Conservation (phyloP, 2,329 filamentous ascomycete species). For the Curvularia spicifera region DNA sequence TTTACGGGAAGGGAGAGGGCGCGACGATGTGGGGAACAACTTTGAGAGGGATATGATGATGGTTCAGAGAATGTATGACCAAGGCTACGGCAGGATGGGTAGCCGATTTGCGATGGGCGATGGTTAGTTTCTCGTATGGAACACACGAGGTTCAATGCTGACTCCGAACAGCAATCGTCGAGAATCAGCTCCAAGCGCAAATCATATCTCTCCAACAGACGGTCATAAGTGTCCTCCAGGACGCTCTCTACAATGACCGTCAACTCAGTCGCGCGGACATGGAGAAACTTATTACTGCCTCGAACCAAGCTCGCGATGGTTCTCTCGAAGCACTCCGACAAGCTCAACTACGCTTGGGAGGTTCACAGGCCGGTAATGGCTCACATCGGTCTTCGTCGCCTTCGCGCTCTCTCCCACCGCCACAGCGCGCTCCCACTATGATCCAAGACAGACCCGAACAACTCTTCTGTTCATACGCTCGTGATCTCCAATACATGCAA, state of each 20-base stretch:
- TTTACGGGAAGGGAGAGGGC: slow-evolving; percentile 23
- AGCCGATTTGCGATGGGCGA: slow-evolving; percentile 50
- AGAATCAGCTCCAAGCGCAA: slow-evolving; percentile 53
- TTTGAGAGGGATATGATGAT: slow-evolving; percentile 43
- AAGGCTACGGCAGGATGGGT: slow-evolving; percentile 47
- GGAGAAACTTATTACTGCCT: slow-evolving; percentile 50
- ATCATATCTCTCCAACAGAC: slow-evolving; percentile 54
- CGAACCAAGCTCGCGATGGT: slow-evolving; percentile 51
- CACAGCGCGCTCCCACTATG: slow-evolving; percentile 35
- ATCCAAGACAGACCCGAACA: slow-evolving; percentile 27
- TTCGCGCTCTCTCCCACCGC: slow-evolving; percentile 29
- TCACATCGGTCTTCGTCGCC: slow-evolving; percentile 28
- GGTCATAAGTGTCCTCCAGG: slow-evolving; percentile 53
- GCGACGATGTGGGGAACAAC: slow-evolving; percentile 42
- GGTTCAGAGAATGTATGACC: slow-evolving; percentile 48
- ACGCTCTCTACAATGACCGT: slow-evolving; percentile 52
- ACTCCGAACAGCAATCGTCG: slow-evolving; percentile 44
- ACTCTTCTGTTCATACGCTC: slow-evolving; percentile 47
- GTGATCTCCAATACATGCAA: slow-evolving; percentile 42
- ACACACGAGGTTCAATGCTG: background rate
- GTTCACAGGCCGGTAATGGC: slow-evolving; percentile 7
- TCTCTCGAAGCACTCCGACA: slow-evolving; percentile 48
- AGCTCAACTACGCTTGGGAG: slow-evolving; percentile 44
- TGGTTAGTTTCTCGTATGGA: slow-evolving; percentile 32
- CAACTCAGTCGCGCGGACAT: slow-evolving; percentile 50